These are phyloP conservation scores for Camellia oleifera DNA, from an alignment of 179 eudicot species.

Conservation along the genomic window DNA sequence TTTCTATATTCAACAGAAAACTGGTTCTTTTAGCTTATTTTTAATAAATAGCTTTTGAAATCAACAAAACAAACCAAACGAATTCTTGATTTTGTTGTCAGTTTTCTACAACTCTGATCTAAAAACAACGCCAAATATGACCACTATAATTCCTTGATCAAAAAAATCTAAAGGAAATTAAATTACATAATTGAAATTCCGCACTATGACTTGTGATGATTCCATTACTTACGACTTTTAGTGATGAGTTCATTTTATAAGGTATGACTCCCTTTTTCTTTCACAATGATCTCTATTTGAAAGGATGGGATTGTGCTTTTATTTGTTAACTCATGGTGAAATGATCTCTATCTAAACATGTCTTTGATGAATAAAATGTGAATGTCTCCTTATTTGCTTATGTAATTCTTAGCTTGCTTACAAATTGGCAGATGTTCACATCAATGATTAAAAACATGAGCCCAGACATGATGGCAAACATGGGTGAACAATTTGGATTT, in stretches of 20 bases:
- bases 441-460: slow-evolving; percentile 90
- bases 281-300: not conserved
- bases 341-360: not conserved
- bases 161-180: too few relatives aligned
- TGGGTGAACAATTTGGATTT: slow-evolving; percentile 92
- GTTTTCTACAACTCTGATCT: too few relatives aligned
- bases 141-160: too few relatives aligned
- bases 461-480: slow-evolving; percentile 97
- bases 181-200: not conserved
- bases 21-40: too few relatives aligned
- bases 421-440: slow-evolving; percentile 67
- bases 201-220: not conserved
- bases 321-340: not conserved
- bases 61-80: too few relatives aligned
- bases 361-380: not conserved
- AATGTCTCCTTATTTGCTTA: not conserved
- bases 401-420: not conserved
- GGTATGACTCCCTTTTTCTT: not conserved
- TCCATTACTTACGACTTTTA: not conserved
- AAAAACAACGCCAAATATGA: too few relatives aligned
- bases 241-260: not conserved
- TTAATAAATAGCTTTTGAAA: too few relatives aligned
- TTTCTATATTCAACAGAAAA: too few relatives aligned
- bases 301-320: not conserved
- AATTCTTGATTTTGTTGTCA: too few relatives aligned